phyloP scores from a whole-genome alignment of 2,329 filamentous ascomycete genomes.

The Neofusicoccum umdonicola region DNA sequence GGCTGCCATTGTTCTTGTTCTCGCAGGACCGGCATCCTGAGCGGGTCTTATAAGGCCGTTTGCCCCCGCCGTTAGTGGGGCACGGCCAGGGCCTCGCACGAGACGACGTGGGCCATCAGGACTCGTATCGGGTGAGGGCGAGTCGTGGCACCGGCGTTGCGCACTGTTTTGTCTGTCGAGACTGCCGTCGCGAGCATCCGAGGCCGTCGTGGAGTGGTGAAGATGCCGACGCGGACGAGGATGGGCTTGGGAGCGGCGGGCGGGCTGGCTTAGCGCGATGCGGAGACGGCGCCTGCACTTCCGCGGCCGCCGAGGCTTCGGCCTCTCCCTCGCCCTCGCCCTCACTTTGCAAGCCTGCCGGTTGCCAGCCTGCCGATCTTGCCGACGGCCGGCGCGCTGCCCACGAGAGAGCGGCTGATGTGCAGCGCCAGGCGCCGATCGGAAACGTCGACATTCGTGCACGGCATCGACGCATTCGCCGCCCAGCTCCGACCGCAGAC shows the following conservation, averaged over 20 bases:
- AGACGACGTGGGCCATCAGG: background rate
- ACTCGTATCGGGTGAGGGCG: background rate
- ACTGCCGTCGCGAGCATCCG: background rate
- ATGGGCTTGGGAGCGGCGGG: background rate
- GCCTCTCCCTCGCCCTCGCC: no score
- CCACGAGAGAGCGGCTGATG: background rate
- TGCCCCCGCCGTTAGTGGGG: background rate
- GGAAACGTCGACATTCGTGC: background rate
- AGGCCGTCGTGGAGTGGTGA: background rate
- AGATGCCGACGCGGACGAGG: background rate
- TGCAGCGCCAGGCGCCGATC: background rate
- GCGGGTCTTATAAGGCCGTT: background rate
- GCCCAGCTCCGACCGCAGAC: no score
- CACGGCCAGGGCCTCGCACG: background rate
- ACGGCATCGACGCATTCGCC: background rate
- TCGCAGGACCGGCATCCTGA: background rate
- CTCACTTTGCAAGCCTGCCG: no score
- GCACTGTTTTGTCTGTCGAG: background rate
- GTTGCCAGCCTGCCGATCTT: background rate
- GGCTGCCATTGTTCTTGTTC: background rate
- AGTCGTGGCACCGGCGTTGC: background rate
- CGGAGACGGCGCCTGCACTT: background rate
- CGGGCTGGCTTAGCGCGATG: background rate
- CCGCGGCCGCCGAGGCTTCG: background rate
- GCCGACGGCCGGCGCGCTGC: background rate